Evolutionary conservation across 345 rosid genomes (phyloP).

Genomic region (Dipteronia sinensis): DNA sequence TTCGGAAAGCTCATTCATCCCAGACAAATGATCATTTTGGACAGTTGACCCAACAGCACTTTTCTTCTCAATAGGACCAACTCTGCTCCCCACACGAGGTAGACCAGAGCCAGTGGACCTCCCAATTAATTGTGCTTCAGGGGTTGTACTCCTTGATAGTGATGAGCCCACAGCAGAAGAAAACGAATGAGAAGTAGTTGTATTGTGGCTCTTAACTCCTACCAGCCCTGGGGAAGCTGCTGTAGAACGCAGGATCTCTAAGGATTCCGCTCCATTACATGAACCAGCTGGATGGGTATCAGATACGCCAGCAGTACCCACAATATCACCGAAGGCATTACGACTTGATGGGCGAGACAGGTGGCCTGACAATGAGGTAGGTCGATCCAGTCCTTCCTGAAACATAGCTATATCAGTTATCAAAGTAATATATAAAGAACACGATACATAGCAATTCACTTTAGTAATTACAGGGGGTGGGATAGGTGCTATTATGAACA

Average conservation of each 20-base stretch:
- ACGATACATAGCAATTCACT: background rate
- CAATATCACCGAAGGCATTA: slow-evolving; percentile 62
- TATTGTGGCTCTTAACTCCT: slow-evolving; percentile 39
- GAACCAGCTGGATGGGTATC: slow-evolving; percentile 42
- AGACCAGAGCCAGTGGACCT: slow-evolving; percentile 59
- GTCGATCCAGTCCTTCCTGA: slow-evolving; percentile 78
- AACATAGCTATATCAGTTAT: slow-evolving; percentile 22
- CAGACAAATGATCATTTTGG: slow-evolving; percentile 49
- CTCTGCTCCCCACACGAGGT: slow-evolving; percentile 69
- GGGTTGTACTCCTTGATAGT: slow-evolving; percentile 66
- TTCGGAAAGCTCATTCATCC: slow-evolving; percentile 51
- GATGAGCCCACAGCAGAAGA: slow-evolving; percentile 61
- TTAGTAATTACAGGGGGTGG: background rate
- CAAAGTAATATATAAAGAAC: background rate
- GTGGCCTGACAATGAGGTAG: slow-evolving; percentile 54
- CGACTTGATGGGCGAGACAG: slow-evolving; percentile 69
- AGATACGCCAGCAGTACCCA: slow-evolving; percentile 41
- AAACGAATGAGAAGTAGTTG: slow-evolving; percentile 39
- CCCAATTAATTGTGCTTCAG: slow-evolving; percentile 62
- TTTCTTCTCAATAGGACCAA: slow-evolving; percentile 53
- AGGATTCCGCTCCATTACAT: slow-evolving; percentile 45
- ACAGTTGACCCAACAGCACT: slow-evolving; percentile 39
- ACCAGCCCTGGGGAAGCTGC: slow-evolving; percentile 42
- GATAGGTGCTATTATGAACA: background rate
- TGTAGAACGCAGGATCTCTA: slow-evolving; percentile 50